Conservation (phyloP, 164 flowering plant genomes). For the Kalanchoe fedtschenkoi region DNA sequence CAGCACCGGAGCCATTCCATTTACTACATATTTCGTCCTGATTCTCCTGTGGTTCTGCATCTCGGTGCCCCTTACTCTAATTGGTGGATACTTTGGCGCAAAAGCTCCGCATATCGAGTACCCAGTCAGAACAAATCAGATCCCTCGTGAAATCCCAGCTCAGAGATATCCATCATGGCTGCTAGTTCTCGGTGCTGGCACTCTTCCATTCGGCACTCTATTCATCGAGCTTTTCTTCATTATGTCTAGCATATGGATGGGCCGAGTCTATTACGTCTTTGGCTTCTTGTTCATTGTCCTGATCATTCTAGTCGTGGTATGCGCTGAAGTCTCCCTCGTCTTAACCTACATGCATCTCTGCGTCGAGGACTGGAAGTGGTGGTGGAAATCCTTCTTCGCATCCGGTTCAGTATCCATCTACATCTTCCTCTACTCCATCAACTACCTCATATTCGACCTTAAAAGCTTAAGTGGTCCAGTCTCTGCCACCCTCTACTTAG, state of each 20-base stretch:
- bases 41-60: conserved; percentile 80
- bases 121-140: conserved; percentile 79
- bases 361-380: conserved; percentile 87
- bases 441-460: conserved; percentile 73
- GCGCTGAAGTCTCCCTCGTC: conserved; percentile 82
- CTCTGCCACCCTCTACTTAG: conserved; percentile 71
- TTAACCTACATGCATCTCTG: conserved; percentile 87
- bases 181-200: conserved; percentile 80
- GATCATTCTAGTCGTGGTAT: conserved; percentile 72
- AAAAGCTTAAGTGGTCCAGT: conserved; percentile 76
- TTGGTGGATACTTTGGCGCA: conserved; percentile 72
- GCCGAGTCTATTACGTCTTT: conserved; percentile 78
- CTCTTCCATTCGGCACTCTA: conserved; percentile 82
- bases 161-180: conserved; percentile 86
- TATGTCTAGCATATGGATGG: conserved; percentile 91
- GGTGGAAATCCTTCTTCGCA: conserved; percentile 97
- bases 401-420: conserved; percentile 82
- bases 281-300: conserved; percentile 66
- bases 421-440: conserved; percentile 74
- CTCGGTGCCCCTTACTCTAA: conserved; percentile 66
- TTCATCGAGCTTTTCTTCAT: conserved; percentile 90
- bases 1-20: conserved; percentile 85
- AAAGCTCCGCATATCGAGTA: conserved; percentile 72
- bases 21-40: conserved; percentile 50
- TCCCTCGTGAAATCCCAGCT: conserved; percentile 76